Conservation (phyloP, 768 basidiomycete species). For the Amanita phalloides region DNA sequence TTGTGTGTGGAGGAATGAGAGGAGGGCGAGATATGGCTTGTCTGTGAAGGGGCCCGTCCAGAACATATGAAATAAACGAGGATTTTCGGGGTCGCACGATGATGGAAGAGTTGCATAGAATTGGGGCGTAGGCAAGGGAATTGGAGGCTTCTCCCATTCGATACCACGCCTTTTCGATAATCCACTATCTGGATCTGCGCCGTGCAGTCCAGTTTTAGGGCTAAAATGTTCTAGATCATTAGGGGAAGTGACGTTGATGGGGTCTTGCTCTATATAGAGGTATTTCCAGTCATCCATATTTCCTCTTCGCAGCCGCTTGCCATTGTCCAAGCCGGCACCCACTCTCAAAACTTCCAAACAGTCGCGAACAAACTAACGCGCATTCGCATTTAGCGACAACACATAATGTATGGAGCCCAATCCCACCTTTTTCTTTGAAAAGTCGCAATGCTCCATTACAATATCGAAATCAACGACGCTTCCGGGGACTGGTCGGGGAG, state of each 20-base stretch:
- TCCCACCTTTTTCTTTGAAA: conserved; percentile 62
- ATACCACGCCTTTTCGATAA: conserved; percentile 47
- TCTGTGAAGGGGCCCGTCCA: conserved; percentile 99
- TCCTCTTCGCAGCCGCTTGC: conserved; percentile 61
- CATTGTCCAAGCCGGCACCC: conserved; percentile 82
- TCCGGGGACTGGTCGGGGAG: conserved; percentile 78
- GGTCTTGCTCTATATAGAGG: conserved; percentile 61
- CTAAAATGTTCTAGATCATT: conserved; percentile 23
- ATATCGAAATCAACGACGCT: conserved; percentile 83
- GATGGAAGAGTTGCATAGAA: conserved; percentile 45
- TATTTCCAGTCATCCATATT: conserved; percentile 81
- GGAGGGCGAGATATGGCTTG: conserved; percentile 91
- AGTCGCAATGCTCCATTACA: conserved; percentile 91
- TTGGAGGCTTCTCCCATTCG: conserved; percentile 49
- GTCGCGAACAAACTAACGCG: conserved; percentile 82
- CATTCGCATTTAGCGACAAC: not conserved
- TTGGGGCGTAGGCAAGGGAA: conserved; percentile 36
- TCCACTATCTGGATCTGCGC: conserved; percentile 39
- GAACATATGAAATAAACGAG: conserved; percentile 95
- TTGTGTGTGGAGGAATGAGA: conserved; percentile 95
- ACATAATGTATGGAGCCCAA: not conserved
- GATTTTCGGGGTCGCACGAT: conserved; percentile 77
- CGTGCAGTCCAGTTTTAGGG: conserved; percentile 13
- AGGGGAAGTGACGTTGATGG: conserved; percentile 15
- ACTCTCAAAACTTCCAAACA: conserved; percentile 92